A percentile compares a stretch with the other conserved stretches of the same genome.
Evolutionary conservation across 306 rosid genomes (phyloP).

Genomic region (Prunus padus): DNA sequence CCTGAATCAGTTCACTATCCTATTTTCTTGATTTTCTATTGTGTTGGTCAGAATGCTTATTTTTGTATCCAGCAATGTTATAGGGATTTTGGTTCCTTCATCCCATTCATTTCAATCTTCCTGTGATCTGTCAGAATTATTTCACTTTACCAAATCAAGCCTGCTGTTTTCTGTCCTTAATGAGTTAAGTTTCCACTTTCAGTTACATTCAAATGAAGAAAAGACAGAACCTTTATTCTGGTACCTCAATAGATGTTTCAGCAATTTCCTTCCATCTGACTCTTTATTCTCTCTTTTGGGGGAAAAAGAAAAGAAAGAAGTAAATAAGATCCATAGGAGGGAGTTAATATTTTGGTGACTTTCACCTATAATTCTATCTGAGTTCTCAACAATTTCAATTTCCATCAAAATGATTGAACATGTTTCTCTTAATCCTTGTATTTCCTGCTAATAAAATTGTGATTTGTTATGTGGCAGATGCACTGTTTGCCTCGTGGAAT

Average conservation of each 20-base stretch:
- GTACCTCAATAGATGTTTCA: background rate
- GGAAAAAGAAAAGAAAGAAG: background rate
- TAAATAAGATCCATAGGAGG: background rate
- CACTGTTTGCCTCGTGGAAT: constrained; percentile 79
- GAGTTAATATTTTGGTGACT: background rate
- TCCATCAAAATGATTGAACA: background rate
- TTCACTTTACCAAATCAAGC: background rate
- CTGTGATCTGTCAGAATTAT: background rate
- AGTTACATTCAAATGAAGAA: background rate
- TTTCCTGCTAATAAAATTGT: constrained; percentile 22
- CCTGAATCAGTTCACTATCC: background rate
- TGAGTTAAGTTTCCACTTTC: background rate
- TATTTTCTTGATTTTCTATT: background rate
- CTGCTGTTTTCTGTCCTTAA: background rate
- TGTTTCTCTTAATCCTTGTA: background rate
- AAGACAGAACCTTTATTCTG: background rate
- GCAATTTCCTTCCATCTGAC: background rate
- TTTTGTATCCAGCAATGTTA: background rate
- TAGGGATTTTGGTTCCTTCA: background rate
- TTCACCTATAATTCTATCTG: background rate
- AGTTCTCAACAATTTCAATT: background rate
- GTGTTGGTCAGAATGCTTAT: background rate
- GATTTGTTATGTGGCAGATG: constrained; percentile 51
- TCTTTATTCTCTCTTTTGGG: background rate
- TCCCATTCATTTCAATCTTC: background rate